Evolutionary conservation across 768 basidiomycete genomes (phyloP), one percentile per base, ranked within the genome.

Genomic region (Mycena maculata): DNA sequence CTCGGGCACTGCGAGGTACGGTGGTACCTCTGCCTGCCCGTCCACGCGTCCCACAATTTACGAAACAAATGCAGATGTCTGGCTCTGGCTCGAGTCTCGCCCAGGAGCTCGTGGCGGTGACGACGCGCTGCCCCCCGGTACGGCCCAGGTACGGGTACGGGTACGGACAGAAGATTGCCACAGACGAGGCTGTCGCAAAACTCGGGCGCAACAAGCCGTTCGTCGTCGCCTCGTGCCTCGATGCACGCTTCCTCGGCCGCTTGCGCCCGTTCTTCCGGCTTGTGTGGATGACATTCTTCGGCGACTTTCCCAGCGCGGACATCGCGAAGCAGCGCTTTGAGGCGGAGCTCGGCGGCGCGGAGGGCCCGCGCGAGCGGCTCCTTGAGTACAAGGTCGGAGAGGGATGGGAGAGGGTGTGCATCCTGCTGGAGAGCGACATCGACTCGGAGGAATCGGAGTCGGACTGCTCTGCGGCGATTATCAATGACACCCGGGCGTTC

Each of bases 211-310:
- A 68, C 52, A 68, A 68, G 18, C 61, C 57, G 13, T 68, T 68
- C 12, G 62, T 68, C 18, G 67, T 68, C 22, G 56, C 67, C 16
- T 52, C 56, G n/a, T 68, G 67, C 52, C 67, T 68, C 38, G 56
- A 68, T 44, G 28, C 56, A 36, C 61, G 62, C 27, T 68, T 68
- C 49, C 61, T 68, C 13, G 16, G 61, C 22, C 23, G 57, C n/a
- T 44, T 68, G 36, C 61, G 67, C 49, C 67, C 49, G 36, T 63
- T 63, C 25, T 68, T 68, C 57, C 27, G 36, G 28, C 52, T 68
- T 1, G 67, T 68, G 11, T 68, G 67, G 67, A 38, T 68, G 42
- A 68, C 67, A 28, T 68, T 68, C 57, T 68, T 68, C 25, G 56
- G 61, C 16, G 67, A 68, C 62, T 59, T 68, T 27, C 62, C 62